Base-by-base conservation (phyloP, 1,284 basidiomycete genomes). In the Hortiboletus rubellus region DNA sequence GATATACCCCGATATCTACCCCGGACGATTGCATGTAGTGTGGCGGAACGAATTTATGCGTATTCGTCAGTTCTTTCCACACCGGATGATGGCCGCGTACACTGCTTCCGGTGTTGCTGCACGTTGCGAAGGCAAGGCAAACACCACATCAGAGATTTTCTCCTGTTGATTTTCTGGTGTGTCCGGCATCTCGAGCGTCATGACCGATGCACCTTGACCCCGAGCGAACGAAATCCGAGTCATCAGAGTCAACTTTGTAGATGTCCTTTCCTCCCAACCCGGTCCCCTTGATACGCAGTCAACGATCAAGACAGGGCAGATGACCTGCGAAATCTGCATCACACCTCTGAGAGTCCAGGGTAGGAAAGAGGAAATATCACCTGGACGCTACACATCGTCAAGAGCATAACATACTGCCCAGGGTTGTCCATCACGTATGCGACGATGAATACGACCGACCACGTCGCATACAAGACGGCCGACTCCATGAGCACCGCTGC, bases 381-480 rank as follows among this genome's bases (percentile, higher is more conserved):
- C 40, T 54, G 38, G 22, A 49, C 33, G 17, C 22, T 11, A 17
- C 38, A 54, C 1, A 54, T 17, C 6, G 33, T 43, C 2, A 50
- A 15, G 3, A 24, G 3, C 37, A 53, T 17, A 30, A 53, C 6
- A 17, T 24, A 53, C 34, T 46, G n/a, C 2, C 44, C 31, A 2
- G 46, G 38, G 40, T 27, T 43, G 24, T 43, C 8, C 46, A 48
- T 8, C 8, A 12, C 22, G 12, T 48, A 49, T 15, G 36, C 12
- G 22, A 55, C 5, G 30, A 53, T 48, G 40, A 44, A 56, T 33
- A 48, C 55, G 6, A 56, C 24, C 5, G 45, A 56, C 50, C 55
- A 54, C 14, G n/a, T 14, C 5, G 49, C 43, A 27, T 47, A 56
- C 22, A 53, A 40, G 11, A 27, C 40, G 2, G 50, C 27, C 8